phyloP scores from a whole-genome alignment of 345 rosid genomes.

The Passiflora organensis region DNA sequence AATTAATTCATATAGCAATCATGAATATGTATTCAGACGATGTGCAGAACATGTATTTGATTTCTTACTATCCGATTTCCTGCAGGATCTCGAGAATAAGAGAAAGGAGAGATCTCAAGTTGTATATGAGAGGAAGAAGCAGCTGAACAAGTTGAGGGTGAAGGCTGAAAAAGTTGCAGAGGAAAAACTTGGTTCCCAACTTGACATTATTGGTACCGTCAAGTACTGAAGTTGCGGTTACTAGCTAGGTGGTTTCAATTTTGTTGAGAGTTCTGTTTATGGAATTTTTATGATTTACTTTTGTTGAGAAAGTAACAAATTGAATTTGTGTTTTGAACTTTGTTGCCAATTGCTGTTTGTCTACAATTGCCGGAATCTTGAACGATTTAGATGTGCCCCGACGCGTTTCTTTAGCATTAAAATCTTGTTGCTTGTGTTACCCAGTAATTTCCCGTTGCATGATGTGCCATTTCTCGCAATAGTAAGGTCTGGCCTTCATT shows the following conservation, averaged over 20 bases:
- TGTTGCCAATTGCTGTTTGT: too few relatives aligned
- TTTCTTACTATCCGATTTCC: neutral
- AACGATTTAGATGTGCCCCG: too few relatives aligned
- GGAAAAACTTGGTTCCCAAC: slow-evolving; percentile 70
- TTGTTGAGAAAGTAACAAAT: too few relatives aligned
- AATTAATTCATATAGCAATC: neutral
- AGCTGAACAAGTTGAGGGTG: slow-evolving; percentile 58
- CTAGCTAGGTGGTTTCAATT: slow-evolving; percentile 6
- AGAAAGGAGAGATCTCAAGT: slow-evolving; percentile 71
- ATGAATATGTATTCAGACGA: too few relatives aligned
- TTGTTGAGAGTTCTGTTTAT: slow-evolving; percentile 3
- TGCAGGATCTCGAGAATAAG: slow-evolving; percentile 74
- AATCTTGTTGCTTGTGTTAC: too few relatives aligned
- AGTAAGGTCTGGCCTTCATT: too few relatives aligned
- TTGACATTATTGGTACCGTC: slow-evolving; percentile 56
- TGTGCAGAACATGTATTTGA: too few relatives aligned
- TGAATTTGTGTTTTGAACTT: too few relatives aligned
- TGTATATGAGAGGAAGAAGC: slow-evolving; percentile 71
- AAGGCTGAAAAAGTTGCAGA: slow-evolving; percentile 80
- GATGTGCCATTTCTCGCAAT: too few relatives aligned
- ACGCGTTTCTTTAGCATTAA: too few relatives aligned
- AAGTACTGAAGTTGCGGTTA: slow-evolving; percentile 29
- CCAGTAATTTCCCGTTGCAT: too few relatives aligned
- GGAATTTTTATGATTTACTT: neutral
- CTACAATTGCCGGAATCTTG: too few relatives aligned